phyloP scores from a whole-genome alignment of 2,329 filamentous ascomycete genomes.

The Fusarium marasasianum region DNA sequence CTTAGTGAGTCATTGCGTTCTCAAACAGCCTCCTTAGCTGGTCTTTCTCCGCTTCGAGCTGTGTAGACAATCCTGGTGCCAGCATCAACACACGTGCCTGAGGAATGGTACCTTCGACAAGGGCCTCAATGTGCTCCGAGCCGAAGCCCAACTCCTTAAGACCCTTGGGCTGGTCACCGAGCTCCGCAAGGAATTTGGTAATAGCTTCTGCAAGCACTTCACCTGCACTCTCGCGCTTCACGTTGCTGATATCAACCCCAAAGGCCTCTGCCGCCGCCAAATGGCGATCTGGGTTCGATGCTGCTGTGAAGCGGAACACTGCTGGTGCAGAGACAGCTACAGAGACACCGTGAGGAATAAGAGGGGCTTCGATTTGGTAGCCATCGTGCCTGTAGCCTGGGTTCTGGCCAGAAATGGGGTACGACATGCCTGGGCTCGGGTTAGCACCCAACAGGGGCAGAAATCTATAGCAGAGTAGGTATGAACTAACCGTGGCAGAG shows the following conservation, averaged over 20 bases:
- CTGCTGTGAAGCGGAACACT: conserved; percentile 91
- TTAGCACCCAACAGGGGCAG: conserved; percentile 15
- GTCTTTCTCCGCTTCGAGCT: conserved; percentile 75
- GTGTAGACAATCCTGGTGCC: conserved; percentile 80
- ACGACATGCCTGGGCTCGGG: conserved; percentile 78
- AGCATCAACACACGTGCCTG: conserved; percentile 91
- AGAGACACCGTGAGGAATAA: conserved; percentile 96
- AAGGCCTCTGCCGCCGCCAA: conserved; percentile 89
- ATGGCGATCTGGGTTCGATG: conserved; percentile 93
- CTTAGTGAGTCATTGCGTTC: conserved; percentile 56
- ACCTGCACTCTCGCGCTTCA: conserved; percentile 89
- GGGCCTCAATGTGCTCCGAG: conserved; percentile 75
- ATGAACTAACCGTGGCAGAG: conserved; percentile 65
- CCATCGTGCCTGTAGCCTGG: conserved; percentile 86
- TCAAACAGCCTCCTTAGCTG: conserved; percentile 78
- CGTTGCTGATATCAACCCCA: conserved; percentile 86
- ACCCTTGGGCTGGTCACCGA: conserved; percentile 92
- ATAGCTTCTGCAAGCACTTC: conserved; percentile 88
- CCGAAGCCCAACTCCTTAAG: conserved; percentile 86
- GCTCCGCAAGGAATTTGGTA: conserved; percentile 77
- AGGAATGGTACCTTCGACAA: conserved; percentile 95
- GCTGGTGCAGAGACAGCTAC: conserved; percentile 94
- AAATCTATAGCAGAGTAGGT: neutral
- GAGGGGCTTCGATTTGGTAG: conserved; percentile 78
- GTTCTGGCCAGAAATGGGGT: conserved; percentile 96